Conservation (phyloP, 1,284 basidiomycete genomes). For the Ceratobasidium papillatum region DNA sequence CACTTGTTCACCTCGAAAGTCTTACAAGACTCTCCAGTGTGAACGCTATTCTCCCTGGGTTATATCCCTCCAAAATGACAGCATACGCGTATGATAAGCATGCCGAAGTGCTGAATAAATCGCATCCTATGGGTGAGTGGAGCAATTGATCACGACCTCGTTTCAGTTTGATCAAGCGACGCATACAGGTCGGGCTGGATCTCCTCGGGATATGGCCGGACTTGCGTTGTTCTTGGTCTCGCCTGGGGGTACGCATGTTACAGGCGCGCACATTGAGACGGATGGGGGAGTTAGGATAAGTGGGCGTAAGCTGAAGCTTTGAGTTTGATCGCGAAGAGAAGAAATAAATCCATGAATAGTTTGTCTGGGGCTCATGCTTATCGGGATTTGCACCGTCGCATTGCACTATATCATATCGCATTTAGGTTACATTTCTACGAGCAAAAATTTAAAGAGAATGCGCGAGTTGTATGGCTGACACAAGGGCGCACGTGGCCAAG, state of each 20-base stretch:
- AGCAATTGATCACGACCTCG: not conserved
- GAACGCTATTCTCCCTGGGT: conserved; percentile 53
- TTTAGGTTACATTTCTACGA: not conserved
- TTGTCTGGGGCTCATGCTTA: not conserved
- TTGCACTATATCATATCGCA: not conserved
- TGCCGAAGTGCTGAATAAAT: conserved; percentile 60
- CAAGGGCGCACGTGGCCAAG: not conserved
- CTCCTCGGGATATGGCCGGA: conserved; percentile 77
- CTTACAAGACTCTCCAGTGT: not conserved
- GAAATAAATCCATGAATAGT: not conserved
- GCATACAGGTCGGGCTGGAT: conserved; percentile 69
- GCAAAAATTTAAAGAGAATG: not conserved
- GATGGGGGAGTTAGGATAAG: conserved; percentile 65
- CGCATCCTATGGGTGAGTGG: conserved; percentile 67
- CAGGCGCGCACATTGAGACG: conserved; percentile 72
- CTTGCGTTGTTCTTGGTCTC: conserved; percentile 76
- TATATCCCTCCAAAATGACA: conserved; percentile 90
- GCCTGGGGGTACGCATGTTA: conserved; percentile 74
- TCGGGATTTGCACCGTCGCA: not conserved
- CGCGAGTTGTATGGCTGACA: not conserved
- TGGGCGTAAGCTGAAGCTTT: conserved; percentile 1
- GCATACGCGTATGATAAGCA: conserved; percentile 72
- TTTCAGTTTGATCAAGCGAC: conserved; percentile 13
- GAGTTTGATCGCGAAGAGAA: too few species aligned
- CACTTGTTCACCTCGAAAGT: not conserved